Evolutionary conservation across 2,329 filamentous ascomycete species (phyloP), one percentile per base, ranked within the genome.

Genomic region (Colletotrichum higginsianum): DNA sequence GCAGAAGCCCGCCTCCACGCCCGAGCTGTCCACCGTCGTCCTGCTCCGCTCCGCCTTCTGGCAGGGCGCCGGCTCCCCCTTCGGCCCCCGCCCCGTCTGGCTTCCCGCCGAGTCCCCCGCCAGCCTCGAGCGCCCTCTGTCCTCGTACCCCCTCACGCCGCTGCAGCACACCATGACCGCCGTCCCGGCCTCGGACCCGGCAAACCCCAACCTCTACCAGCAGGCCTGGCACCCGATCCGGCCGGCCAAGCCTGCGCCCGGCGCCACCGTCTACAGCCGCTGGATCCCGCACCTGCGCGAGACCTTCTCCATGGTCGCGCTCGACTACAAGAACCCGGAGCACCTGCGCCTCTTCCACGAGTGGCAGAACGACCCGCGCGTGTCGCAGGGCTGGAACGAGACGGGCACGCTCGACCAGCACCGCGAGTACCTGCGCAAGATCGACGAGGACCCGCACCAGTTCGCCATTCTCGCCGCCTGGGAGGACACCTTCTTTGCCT

Each of bases 351-450:
- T 94, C 6, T 95, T 96, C 84, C 91, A 95, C 81, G 86, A 86
- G 67, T 96, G 93, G 93, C 93, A 95, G 82, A 96, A 96, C 78
- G 93, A 95, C 78, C 93, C 93, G 63, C 91, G 93, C 61, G 93
- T 96, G 42, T 92, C 92, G 4, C 89, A 92, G 77, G 93, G 93
- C 4, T 95, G 93, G 93, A 93, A 94, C 78, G 90, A 94, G 83
- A 93, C 91, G 1, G 93, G 93, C 42, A 93, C 92, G 1, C 81
- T 94, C 58, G 92, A 94, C 40, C 87, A 95, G 79, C 93, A 95
- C 80, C 87, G 89, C 72, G 87, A 90, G 76, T 95, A 96, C 80
- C 86, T 95, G 62, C 86, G 88, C 40, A 88, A 88, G 74, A 86
- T 92, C 66, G 90, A 94, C 77, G 87, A 89, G 55, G 93, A 95